phyloP scores from a whole-genome alignment of 2,329 filamentous ascomycete genomes.

The Coniochaeta sp. region DNA sequence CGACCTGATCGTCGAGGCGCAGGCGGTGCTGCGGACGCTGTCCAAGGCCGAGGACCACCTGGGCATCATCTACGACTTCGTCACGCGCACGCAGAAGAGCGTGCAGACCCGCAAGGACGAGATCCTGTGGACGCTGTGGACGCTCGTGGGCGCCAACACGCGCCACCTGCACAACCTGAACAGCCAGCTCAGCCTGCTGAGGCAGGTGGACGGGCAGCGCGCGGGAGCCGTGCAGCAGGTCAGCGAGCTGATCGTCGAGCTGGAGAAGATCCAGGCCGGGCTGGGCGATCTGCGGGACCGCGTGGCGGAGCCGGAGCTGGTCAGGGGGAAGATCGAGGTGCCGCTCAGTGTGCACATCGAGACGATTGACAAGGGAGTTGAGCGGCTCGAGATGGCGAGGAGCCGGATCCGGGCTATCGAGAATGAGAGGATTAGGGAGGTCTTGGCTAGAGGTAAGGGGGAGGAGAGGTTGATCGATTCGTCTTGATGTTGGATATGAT shows the following conservation, averaged over 20 bases:
- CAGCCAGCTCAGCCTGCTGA: conserved; percentile 56
- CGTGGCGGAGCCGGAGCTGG: conserved; percentile 58
- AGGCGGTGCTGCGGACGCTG: conserved; percentile 58
- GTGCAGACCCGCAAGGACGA: conserved; percentile 55
- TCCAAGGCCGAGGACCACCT: conserved; percentile 63
- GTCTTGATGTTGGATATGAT: conserved; percentile 1
- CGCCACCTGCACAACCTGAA: conserved; percentile 53
- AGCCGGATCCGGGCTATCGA: conserved; percentile 51
- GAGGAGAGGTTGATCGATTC: conserved; percentile 34
- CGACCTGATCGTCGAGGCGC: conserved; percentile 61
- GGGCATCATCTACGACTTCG: conserved; percentile 61
- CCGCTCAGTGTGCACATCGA: conserved; percentile 70
- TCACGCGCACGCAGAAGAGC: conserved; percentile 53
- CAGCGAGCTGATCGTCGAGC: conserved; percentile 60
- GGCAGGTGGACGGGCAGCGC: conserved; percentile 59
- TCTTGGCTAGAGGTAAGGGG: conserved; percentile 37
- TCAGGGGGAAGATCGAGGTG: conserved; percentile 36
- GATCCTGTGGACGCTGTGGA: conserved; percentile 65
- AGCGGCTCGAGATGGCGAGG: conserved; percentile 60
- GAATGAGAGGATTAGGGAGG: conserved; percentile 47
- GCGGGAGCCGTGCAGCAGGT: conserved; percentile 61
- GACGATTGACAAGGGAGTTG: conserved; percentile 64
- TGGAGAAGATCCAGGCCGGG: conserved; percentile 64
- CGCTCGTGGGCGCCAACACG: conserved; percentile 63
- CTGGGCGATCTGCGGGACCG: conserved; percentile 66